Conservation (phyloP, 2,329 filamentous ascomycete species). For the Fonsecaea multimorphosa region DNA sequence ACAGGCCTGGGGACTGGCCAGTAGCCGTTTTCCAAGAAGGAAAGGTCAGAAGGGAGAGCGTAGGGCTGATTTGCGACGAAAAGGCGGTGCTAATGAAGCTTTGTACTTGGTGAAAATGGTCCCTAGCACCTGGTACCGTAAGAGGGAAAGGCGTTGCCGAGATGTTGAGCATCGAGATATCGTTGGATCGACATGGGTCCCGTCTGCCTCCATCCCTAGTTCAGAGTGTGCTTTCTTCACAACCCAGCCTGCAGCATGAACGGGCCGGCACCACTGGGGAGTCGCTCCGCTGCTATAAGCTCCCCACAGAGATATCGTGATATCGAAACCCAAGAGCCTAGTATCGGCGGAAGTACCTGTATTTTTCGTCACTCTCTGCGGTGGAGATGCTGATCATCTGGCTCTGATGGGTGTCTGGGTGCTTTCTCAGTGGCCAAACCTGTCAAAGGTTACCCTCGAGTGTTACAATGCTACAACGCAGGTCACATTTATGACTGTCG, state of each 20-base stretch:
- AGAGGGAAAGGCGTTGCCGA: background rate
- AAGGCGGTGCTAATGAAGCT: slow-evolving; percentile 6
- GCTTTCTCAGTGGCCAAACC: background rate
- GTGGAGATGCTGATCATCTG: slow-evolving; percentile 12
- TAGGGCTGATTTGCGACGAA: slow-evolving; percentile 18
- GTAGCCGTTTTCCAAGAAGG: slow-evolving; percentile 5
- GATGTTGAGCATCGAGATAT: slow-evolving; percentile 6
- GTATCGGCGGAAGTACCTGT: background rate
- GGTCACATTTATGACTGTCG: slow-evolving; percentile 24
- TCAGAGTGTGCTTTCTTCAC: slow-evolving; percentile 15
- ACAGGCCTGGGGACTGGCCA: background rate
- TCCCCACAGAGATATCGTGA: background rate
- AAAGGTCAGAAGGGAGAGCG: background rate
- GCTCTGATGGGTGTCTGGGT: slow-evolving; percentile 16
- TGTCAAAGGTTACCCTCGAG: slow-evolving; percentile 10
- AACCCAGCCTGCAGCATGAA: slow-evolving; percentile 5
- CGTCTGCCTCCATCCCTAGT: slow-evolving; percentile 11
- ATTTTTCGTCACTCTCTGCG: slow-evolving; percentile 2
- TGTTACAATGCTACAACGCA: slow-evolving; percentile 18
- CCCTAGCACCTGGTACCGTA: slow-evolving; percentile 2
- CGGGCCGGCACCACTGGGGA: background rate
- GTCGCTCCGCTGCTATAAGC: background rate
- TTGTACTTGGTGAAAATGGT: background rate
- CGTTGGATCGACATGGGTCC: slow-evolving; percentile 9
- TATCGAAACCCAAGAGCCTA: background rate